Percentiles rank a stretch among this genome's conserved stretches.
These are phyloP conservation scores for Lepidopterella palustris DNA, from an alignment of 495 filamentous ascomycete genomes.

Conservation along the genomic window DNA sequence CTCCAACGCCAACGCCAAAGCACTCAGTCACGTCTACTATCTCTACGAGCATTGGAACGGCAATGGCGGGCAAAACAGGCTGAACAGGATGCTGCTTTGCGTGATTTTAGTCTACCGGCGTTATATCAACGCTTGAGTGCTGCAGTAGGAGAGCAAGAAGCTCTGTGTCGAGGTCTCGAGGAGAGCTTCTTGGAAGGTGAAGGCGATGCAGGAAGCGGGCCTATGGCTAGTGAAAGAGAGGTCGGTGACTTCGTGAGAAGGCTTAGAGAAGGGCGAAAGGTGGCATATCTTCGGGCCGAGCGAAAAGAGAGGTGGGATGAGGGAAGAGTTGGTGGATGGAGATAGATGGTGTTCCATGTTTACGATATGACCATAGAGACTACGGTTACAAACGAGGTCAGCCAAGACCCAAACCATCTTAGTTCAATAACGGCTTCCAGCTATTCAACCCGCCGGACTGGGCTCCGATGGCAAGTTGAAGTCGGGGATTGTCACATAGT, in stretches of 20 bases:
- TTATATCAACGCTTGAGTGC: conserved; percentile 74
- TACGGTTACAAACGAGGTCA: background rate
- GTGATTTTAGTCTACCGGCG: conserved; percentile 74
- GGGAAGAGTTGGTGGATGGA: conserved; percentile 86
- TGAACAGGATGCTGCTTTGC: conserved; percentile 78
- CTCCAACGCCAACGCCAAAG: conserved; percentile 56
- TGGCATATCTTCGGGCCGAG: conserved; percentile 69
- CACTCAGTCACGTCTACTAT: conserved; percentile 74
- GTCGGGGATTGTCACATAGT: too few relatives aligned
- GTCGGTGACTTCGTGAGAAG: conserved; percentile 74
- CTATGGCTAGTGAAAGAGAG: conserved; percentile 64
- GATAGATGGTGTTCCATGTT: conserved; percentile 52
- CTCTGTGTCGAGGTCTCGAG: conserved; percentile 71
- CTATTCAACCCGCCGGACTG: too few relatives aligned
- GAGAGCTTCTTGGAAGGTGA: conserved; percentile 76
- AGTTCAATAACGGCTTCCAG: too few relatives aligned
- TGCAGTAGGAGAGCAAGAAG: conserved; percentile 74
- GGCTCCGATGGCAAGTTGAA: too few relatives aligned
- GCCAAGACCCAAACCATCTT: background rate
- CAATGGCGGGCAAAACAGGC: conserved; percentile 82
- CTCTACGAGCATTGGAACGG: conserved; percentile 79
- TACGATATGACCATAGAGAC: background rate
- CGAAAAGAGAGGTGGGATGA: conserved; percentile 90
- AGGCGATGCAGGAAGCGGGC: conserved; percentile 43
- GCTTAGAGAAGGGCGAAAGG: conserved; percentile 67